Base-by-base conservation (phyloP, 1,284 basidiomycete genomes). In the Rhodotorula mucilaginosa region DNA sequence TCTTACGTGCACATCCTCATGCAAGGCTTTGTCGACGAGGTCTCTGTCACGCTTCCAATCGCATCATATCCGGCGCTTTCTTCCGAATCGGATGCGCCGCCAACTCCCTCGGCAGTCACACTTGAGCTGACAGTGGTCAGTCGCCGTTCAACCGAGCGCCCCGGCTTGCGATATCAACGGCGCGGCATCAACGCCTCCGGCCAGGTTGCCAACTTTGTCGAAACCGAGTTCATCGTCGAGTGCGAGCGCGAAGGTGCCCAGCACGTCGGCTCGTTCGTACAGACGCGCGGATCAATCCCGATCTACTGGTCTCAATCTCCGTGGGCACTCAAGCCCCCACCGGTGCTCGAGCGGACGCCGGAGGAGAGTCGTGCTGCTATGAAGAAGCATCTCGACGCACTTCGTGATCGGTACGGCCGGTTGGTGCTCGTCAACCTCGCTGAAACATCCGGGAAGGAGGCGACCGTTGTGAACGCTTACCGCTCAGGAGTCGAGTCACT, bases 391-490 rank as follows among this genome's bases (percentile, higher is more conserved):
- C 89, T 97, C 75, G 83, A 87, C 72, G 86, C 86, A 66, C 87
- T 88, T 8, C 82, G 88, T 19, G 83, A 86, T 23, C 78, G 84
- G 19, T 97, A 97, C 80, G 93, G 93, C 0, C 87, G 88, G 16
- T 87, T 89, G 79, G 91, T 92, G 77, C 85, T 91, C 70, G 85
- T 97, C 67, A 97, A 97, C 78, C 85, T 99, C 10, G 92, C 94
- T 0, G 96, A 98, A 79, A 89, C 91, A 79, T 85, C 87, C 13
- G 95, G 96, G 13, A 96, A 91, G 79, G 95, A 99, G 82, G 89
- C 86, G 0, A 82, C 83, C 2, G 86, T 98, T 19, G 93, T 93
- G 0, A 83, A 87, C 68, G 90, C 89, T 15, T 99, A 93, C 80
- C 83, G 87, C 51, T 86, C 90, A 47, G 88, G 88, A 63, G 87